These are phyloP conservation scores for Nothophaeocryptopus gaeumannii DNA, from an alignment of 2,329 filamentous ascomycete species.

Conservation along the genomic window DNA sequence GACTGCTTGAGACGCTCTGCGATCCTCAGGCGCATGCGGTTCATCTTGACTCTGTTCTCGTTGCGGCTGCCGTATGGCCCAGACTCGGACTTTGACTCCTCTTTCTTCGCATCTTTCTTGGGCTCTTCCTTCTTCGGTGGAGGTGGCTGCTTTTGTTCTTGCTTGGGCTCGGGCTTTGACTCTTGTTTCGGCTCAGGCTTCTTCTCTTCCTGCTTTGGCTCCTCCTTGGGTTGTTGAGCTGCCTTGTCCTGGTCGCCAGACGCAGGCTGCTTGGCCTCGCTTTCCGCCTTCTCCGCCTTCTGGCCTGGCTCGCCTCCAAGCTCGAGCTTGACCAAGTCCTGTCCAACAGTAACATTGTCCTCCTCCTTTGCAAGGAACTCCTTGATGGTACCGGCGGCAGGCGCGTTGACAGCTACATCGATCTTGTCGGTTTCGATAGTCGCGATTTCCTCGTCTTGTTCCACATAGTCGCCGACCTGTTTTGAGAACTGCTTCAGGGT, in stretches of 20 bases:
- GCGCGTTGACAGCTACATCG: slow-evolving; percentile 93
- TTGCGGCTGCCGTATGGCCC: slow-evolving; percentile 67
- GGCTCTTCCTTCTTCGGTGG: slow-evolving; percentile 39
- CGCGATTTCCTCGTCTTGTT: slow-evolving; percentile 94
- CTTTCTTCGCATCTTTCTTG: slow-evolving; percentile 34
- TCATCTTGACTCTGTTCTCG: slow-evolving; percentile 97
- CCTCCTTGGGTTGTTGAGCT: slow-evolving; percentile 43
- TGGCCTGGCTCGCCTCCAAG: slow-evolving; percentile 61
- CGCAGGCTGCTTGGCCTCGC: slow-evolving; percentile 60
- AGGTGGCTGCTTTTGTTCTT: slow-evolving; percentile 39
- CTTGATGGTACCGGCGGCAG: slow-evolving; percentile 84
- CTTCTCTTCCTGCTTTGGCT: slow-evolving; percentile 46
- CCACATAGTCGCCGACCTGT: slow-evolving; percentile 87
- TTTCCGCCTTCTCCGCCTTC: slow-evolving; percentile 56
- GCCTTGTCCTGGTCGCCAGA: slow-evolving; percentile 55
- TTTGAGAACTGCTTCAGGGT: slow-evolving; percentile 96
- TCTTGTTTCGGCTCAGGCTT: slow-evolving; percentile 42
- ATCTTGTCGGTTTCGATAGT: slow-evolving; percentile 99
- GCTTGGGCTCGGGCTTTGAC: slow-evolving; percentile 43
- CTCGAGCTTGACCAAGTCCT: slow-evolving; percentile 85
- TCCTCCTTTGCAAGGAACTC: slow-evolving; percentile 90
- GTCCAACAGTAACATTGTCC: slow-evolving; percentile 90
- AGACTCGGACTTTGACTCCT: slow-evolving; percentile 38
- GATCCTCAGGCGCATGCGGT: slow-evolving; percentile 96
- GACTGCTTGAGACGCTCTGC: slow-evolving; percentile 98